Conservation (phyloP, 148 eudicot species). For the Arbutus unedo region DNA sequence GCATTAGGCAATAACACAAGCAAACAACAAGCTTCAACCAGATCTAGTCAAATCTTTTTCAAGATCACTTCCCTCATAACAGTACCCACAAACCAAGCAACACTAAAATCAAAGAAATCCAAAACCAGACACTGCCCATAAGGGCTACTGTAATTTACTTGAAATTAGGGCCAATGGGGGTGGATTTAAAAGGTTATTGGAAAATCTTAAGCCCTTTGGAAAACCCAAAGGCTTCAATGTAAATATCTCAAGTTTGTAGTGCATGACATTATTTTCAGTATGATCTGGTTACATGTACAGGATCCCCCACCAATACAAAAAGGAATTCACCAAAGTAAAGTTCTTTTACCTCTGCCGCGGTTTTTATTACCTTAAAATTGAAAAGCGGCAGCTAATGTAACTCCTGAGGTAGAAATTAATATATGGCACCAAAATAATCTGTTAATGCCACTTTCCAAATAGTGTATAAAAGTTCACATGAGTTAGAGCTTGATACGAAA, state of each 20-base stretch:
- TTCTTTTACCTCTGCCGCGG: not conserved
- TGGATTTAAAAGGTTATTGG: not conserved
- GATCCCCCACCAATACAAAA: not conserved
- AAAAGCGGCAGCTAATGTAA: not conserved
- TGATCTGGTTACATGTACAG: not conserved
- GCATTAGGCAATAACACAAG: not conserved
- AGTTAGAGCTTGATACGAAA: not conserved
- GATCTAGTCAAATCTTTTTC: not conserved
- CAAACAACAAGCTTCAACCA: not conserved
- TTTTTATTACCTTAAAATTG: not conserved
- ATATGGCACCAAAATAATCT: too few relatives aligned
- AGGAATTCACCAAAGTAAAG: not conserved
- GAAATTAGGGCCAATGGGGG: not conserved
- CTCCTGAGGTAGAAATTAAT: not conserved
- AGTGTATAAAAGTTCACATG: not conserved
- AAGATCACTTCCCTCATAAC: not conserved
- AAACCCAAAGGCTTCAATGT: not conserved
- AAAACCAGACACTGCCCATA: not conserved
- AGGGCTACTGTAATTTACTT: not conserved
- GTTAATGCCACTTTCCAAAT: not conserved
- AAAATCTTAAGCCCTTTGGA: not conserved
- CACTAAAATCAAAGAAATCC: not conserved
- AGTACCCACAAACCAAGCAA: slow-evolving; percentile 8
- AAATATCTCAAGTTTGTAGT: not conserved
- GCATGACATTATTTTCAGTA: not conserved